These are phyloP conservation scores for Penicillium brevicompactum DNA, from an alignment of 2,329 filamentous ascomycete genomes.

Conservation along the genomic window DNA sequence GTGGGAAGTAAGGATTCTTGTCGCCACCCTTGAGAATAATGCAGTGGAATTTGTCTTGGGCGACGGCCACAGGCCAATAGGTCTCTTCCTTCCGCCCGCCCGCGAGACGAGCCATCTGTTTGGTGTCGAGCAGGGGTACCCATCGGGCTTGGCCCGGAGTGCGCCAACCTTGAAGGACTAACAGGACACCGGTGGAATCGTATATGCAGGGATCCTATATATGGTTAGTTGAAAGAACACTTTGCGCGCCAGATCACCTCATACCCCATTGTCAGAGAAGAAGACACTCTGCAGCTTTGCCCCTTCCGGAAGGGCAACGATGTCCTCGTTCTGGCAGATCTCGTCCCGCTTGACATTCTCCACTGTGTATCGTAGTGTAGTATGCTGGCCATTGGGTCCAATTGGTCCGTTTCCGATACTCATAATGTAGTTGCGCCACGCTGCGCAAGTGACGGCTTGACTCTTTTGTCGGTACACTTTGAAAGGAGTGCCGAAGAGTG, in stretches of 20 bases:
- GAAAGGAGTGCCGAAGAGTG: constrained; percentile 85
- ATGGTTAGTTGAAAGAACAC: constrained; percentile 7
- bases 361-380: constrained; percentile 83
- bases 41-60: constrained; percentile 91
- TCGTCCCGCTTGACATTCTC: constrained; percentile 94
- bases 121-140: constrained; percentile 92
- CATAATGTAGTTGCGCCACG: constrained; percentile 94
- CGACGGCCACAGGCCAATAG: constrained; percentile 95
- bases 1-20: constrained; percentile 88
- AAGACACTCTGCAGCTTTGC: constrained; percentile 79
- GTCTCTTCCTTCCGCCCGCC: constrained; percentile 82
- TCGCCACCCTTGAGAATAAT: constrained; percentile 98
- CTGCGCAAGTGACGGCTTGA: constrained; percentile 89
- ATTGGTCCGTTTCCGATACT: constrained; percentile 92
- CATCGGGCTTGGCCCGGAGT: constrained; percentile 81
- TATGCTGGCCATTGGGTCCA: constrained; percentile 69
- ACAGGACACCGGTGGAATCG: constrained; percentile 84
- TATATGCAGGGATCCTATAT: constrained; percentile 89
- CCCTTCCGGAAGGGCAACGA: constrained; percentile 77
- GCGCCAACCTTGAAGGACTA: constrained; percentile 90
- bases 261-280: constrained; percentile 86
- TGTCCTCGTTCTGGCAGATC: constrained; percentile 91
- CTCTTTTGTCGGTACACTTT: constrained; percentile 91
- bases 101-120: constrained; percentile 75
- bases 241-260: constrained; percentile 28